phyloP scores from a whole-genome alignment of 371 early-diverging fungal species.

The Mucor racemosus region DNA sequence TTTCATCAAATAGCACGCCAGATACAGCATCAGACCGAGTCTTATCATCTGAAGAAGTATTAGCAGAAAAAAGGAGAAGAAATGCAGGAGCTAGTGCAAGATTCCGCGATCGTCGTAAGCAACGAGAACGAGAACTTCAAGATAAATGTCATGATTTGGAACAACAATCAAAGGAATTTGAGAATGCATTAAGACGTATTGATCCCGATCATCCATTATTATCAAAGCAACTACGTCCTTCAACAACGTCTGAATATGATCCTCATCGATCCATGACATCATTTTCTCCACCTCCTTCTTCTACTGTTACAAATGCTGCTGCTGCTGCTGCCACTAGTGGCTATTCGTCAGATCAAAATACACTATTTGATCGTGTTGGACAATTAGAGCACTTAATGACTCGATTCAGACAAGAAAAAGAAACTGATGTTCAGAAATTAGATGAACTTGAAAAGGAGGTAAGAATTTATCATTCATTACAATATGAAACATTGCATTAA shows the following conservation, averaged over 20 bases:
- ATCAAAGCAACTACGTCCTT: not conserved
- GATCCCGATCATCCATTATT: conserved; percentile 36
- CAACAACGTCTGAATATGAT: not conserved
- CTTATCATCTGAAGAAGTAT: conserved; percentile 41
- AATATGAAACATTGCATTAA: too few relatives aligned
- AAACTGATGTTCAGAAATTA: conserved; percentile 36
- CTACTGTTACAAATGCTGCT: not conserved
- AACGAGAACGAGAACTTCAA: conserved; percentile 58
- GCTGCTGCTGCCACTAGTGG: not conserved
- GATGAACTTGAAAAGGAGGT: conserved; percentile 47
- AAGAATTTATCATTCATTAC: not conserved
- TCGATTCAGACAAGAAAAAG: conserved; percentile 44
- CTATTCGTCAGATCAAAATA: conserved; percentile 7
- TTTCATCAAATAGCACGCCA: not conserved
- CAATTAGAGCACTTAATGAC: conserved; percentile 46
- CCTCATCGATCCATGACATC: not conserved
- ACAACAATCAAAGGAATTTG: conserved; percentile 45
- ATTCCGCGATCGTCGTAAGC: conserved; percentile 64
- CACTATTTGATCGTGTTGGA: conserved; percentile 40
- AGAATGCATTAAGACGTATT: conserved; percentile 35
- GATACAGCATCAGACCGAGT: not conserved
- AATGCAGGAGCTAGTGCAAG: conserved; percentile 64
- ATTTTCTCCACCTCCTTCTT: not conserved
- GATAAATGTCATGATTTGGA: conserved; percentile 59
- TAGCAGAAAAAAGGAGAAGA: conserved; percentile 64